Evolutionary conservation across 192 early-diverging fungal species (phyloP), one percentile per base, ranked within the genome.

Genomic region (Mortierella hygrophila): DNA sequence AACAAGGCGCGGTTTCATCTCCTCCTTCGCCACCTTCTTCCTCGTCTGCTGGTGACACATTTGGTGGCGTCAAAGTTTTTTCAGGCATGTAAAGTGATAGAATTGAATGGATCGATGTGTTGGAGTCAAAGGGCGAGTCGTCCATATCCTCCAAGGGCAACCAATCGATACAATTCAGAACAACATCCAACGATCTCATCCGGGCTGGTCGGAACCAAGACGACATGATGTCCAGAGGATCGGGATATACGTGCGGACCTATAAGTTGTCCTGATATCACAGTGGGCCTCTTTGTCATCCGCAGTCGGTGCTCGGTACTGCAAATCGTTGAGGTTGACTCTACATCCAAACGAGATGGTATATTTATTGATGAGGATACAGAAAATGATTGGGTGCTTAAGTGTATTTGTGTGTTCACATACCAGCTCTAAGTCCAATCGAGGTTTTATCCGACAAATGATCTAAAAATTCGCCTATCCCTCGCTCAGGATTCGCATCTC

Each of bases 131-230:
- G 57, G 57, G 21, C 23, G 57, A 26, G 57, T 8, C 26, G 57
- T 23, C 18, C 16, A 23, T 55, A 6, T 55, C 52, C n/a, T 60
- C 49, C 15, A 26, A 26, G 0, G 20, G 46, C 21, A 10, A 16
- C 76, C 63, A 77, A 15, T 65, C 6, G 23, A 38, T 69, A 15
- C 68, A 47, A 8, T 71, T 29, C 47, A 78, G 37, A n/a, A 78
- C 68, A 68, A 55, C 35, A 6, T 40, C 70, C 16, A 78, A 26
- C 8, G 77, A 78, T 10, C 35, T 21, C 41, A 78, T 55, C 37
- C 40, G 26, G 32, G 37, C 42, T 46, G 76, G 76, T 40, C 21
- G 60, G 35, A 77, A 37, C 21, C 74, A 75, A 20, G 26, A 29
- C 21, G 38, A 47, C 44, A 7, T 46, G 13, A 16, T 47, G 41